phyloP scores from a whole-genome alignment of 495 filamentous ascomycete species.

The Melanomma pulvis-pyrius region DNA sequence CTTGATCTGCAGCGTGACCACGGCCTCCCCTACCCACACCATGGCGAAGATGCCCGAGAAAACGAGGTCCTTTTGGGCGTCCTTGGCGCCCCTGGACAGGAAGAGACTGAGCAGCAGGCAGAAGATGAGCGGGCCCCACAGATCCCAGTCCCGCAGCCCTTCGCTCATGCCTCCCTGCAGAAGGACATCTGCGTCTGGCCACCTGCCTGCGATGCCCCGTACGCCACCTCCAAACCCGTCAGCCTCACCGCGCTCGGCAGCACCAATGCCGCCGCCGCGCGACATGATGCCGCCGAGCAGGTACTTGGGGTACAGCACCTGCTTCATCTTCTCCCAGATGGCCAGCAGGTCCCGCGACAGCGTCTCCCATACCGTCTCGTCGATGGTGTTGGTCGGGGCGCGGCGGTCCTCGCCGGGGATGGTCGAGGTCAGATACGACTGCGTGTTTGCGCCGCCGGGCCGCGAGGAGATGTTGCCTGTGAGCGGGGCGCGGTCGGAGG shows the following conservation, averaged over 20 bases:
- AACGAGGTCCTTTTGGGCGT: conserved; percentile 78
- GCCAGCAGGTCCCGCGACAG: conserved; percentile 86
- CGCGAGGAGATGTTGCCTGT: conserved; percentile 75
- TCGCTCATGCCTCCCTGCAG: conserved; percentile 81
- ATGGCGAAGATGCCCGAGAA: conserved; percentile 96
- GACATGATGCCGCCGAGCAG: conserved; percentile 72
- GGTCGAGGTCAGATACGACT: conserved; percentile 77
- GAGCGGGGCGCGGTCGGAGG: conserved; percentile 72
- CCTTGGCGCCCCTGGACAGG: conserved; percentile 73
- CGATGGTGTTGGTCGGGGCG: conserved; percentile 89
- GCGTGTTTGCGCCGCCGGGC: conserved; percentile 51
- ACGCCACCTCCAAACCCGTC: conserved; percentile 65
- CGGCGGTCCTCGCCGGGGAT: conserved; percentile 95
- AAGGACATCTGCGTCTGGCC: conserved; percentile 72
- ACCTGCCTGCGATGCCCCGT: conserved; percentile 66
- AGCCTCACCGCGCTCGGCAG: conserved; percentile 66
- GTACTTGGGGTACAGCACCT: conserved; percentile 97
- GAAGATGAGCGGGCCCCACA: conserved; percentile 94
- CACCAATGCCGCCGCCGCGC: conserved; percentile 70
- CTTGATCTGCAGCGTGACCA: conserved; percentile 98
- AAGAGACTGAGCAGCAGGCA: conserved; percentile 85
- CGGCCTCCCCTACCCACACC: conserved; percentile 95
- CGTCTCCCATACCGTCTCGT: conserved; percentile 95
- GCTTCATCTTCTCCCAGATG: conserved; percentile 96
- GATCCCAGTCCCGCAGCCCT: conserved; percentile 91